A percentile compares a stretch with the other conserved stretches of the same genome.
Evolutionary conservation across 164 flowering plant genomes (phyloP).

Genomic region (Santalum album): DNA sequence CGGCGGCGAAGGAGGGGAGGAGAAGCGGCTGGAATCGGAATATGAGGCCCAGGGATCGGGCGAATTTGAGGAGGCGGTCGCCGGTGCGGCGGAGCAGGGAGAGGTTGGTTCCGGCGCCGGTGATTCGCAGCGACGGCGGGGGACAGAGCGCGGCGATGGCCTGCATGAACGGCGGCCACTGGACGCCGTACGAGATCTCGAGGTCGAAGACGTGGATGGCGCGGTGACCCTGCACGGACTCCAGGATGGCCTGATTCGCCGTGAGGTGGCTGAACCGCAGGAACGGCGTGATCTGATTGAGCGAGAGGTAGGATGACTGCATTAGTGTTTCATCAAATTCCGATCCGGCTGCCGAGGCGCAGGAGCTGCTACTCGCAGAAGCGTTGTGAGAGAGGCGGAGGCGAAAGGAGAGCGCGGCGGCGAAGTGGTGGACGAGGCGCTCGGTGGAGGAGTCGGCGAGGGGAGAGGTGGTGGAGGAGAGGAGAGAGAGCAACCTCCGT

Average conservation of each 20-base stretch:
- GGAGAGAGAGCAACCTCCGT: conserved; percentile 40
- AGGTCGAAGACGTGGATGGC: conserved; percentile 76
- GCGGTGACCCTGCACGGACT: conserved; percentile 50
- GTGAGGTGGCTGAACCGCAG: conserved; percentile 79
- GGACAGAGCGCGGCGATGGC: conserved; percentile 46
- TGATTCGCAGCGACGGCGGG: conserved; percentile 62
- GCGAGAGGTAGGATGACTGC: conserved; percentile 58
- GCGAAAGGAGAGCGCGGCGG: conserved; percentile 52
- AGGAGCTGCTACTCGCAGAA: background rate
- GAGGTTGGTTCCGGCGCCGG: conserved; percentile 61
- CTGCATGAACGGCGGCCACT: conserved; percentile 93
- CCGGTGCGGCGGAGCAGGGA: conserved; percentile 56
- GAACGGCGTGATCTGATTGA: conserved; percentile 86
- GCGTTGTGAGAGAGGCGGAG: conserved; percentile 19
- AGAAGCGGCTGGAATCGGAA: conserved; percentile 71
- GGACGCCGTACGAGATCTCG: conserved; percentile 86
- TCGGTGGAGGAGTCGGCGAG: conserved; percentile 78
- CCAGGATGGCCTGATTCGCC: conserved; percentile 90
- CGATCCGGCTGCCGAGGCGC: background rate
- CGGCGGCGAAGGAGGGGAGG: conserved; percentile 5
- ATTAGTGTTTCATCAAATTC: conserved; percentile 5
- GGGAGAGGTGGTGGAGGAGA: conserved; percentile 56
- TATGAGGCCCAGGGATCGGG: conserved; percentile 61
- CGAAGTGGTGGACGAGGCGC: conserved; percentile 55
- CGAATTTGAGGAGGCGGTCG: conserved; percentile 65